Evolutionary conservation across 108 stramenopile species (phyloP).

Genomic region (Phaeodactylum tricornutum): DNA sequence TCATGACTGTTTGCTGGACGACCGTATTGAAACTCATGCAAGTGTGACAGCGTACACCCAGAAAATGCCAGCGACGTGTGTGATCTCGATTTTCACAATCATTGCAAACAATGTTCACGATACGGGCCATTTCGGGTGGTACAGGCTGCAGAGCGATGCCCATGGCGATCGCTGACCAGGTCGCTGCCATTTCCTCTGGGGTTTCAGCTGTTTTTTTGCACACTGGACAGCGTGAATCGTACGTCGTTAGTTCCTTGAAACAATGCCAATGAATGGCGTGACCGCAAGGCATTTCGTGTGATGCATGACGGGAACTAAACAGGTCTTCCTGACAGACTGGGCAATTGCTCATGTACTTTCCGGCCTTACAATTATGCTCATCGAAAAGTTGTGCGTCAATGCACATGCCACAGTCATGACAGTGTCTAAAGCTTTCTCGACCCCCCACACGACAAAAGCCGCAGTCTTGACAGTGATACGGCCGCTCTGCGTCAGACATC

Average conservation of each 20-base stretch:
- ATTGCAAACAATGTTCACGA: slow-evolving; percentile 67
- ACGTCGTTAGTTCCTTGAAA: slow-evolving; percentile 55
- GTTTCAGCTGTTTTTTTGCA: slow-evolving; percentile 83
- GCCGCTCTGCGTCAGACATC: slow-evolving; percentile 71
- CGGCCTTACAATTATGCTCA: slow-evolving; percentile 74
- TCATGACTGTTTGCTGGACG: slow-evolving; percentile 47
- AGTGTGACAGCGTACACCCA: slow-evolving; percentile 63
- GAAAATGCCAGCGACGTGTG: slow-evolving; percentile 69
- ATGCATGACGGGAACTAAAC: slow-evolving; percentile 40
- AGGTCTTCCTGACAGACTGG: slow-evolving; percentile 79
- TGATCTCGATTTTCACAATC: slow-evolving; percentile 53
- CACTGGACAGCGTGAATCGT: slow-evolving; percentile 74
- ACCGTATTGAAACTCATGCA: slow-evolving; percentile 69
- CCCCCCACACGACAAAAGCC: slow-evolving; percentile 85
- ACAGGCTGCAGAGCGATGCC: slow-evolving; percentile 74
- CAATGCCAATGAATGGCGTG: slow-evolving; percentile 75
- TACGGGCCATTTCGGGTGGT: slow-evolving; percentile 58
- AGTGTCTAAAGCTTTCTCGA: slow-evolving; percentile 70
- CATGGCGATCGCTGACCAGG: slow-evolving; percentile 72
- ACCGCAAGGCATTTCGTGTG: slow-evolving; percentile 74
- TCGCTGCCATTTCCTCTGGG: slow-evolving; percentile 65
- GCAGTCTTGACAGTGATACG: slow-evolving; percentile 73
- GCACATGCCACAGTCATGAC: slow-evolving; percentile 81
- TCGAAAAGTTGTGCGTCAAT: slow-evolving; percentile 58
- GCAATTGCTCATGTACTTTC: slow-evolving; percentile 76